Evolutionary conservation across 2,329 filamentous ascomycete genomes (phyloP), one percentile per base, ranked within the genome.

Genomic region (Arthrobotrys sinensis): DNA sequence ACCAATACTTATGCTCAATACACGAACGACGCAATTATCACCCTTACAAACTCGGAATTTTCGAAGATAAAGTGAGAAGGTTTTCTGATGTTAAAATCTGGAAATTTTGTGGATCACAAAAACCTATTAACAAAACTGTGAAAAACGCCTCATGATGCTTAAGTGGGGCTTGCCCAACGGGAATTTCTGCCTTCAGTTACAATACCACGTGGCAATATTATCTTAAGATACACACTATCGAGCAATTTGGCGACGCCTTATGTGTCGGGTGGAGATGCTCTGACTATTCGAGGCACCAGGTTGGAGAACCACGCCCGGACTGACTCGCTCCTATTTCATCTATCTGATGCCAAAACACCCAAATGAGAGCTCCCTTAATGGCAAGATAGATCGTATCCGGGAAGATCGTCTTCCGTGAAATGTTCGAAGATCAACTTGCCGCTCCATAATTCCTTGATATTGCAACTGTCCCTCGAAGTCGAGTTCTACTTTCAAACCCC

Each of bases 131-230:
- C 32, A 63, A 21, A n/a, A 32, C 14, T 24, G 50, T 63, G 60
- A 53, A 72, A 72, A 72, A 63, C 72, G 72, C 72, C 72, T 76
- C 57, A 65, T 57, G 69, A 73, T 66, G 50, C 40, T 24, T 19
- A n/a, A 64, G 71, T 76, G 71, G 72, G 43, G 66, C 60, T 28
- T 57, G 34, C 16, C 48, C 7, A 28, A 75, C 70, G 52, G 63
- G 64, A 53, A 19, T 34, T 66, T 66, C 40, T 38, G 62, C 48
- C n/a, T 38, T 38, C 57, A 69, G 55, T 52, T 68, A 48, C 64
- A 69, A 50, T 62, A 70, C 72, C 72, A 76, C 72, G 72, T 76
- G 72, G 72, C 72, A 68, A 65, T 64, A 70, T 46, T 69, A 62
- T 67, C 43, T 57, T 12, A 16, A 34, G 28, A 32, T n/a, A 14